Base-by-base conservation (phyloP, 1,284 basidiomycete species). In the Cerioporus squamosus region DNA sequence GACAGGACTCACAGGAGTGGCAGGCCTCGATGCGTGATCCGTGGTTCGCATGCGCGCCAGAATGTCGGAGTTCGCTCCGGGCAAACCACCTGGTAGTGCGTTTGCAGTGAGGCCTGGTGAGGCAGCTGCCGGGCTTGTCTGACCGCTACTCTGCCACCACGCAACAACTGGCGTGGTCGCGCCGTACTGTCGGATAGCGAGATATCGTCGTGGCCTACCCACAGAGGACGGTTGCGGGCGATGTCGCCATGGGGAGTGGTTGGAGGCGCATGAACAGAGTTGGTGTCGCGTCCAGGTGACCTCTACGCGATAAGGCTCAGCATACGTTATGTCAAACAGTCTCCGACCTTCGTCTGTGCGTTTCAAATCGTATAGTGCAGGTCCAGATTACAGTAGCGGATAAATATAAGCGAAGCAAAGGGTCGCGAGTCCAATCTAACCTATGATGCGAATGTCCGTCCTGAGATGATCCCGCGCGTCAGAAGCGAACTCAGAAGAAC, bases 331-430 rank as follows among this genome's bases (percentile, higher is more conserved):
- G 44, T 43, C 52, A 26, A 47, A 50, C 40, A 38, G 17, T 46
- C 47, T 33, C 44, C 33, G 33, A 36, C 33, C 14, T 24, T 29
- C 40, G 45, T 24, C 51, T 23, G n/a, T 10, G n/a, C 14, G 22
- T 51, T 46, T 44, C 43, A 18, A 9, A 23, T 43, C 46, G 17
- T 9, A 42, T 26, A 44, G 14, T 54, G 51, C 36, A 57, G 33
- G 56, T 61, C 49, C 57, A 55, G 44, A 59, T 61, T 61, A 64
- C 57, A 63, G 57, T 52, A 48, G 48, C 45, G 7, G 44, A 64
- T 64, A 59, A 57, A 59, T 59, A 59, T 57, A 54, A 57, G 55
- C 57, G 59, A 57, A 55, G 53, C 52, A 24, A 46, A 49, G 42
- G 24, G 33, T 51, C 47, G 55, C 44, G 43, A 39, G 29, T 48